phyloP scores from a whole-genome alignment of 139 green algal genomes.

The Tetradesmus lagerheimii region DNA sequence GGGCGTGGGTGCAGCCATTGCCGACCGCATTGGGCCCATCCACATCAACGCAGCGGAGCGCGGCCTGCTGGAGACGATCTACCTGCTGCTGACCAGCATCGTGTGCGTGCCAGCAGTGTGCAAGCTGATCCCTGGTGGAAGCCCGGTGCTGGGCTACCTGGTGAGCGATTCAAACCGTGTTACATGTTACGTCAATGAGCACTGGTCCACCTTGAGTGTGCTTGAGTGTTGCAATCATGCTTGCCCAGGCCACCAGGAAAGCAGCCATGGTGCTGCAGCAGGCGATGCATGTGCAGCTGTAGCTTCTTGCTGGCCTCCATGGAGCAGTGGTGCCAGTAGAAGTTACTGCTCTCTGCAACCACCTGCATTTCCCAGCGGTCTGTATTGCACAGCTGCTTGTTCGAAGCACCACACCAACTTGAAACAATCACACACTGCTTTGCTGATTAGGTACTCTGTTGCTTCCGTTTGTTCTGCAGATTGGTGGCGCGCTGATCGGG shows the following conservation, averaged over 20 bases:
- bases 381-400: background rate
- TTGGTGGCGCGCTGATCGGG: conserved; percentile 92
- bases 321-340: background rate
- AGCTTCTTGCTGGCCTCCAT: too few relatives aligned
- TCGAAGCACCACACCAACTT: background rate
- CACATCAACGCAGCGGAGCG: conserved; percentile 79
- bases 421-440: too few relatives aligned
- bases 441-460: background rate
- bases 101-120: conserved; percentile 91
- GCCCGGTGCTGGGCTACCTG: conserved; percentile 96
- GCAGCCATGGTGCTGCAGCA: background rate
- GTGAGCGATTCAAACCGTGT: conserved; percentile 53
- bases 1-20: background rate
- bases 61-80: conserved; percentile 89
- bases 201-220: background rate
- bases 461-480: conserved; percentile 46
- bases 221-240: background rate
- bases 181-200: background rate
- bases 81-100: conserved; percentile 88
- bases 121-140: conserved; percentile 89
- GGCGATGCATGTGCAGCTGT: background rate
- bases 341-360: too few relatives aligned
- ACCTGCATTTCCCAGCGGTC: too few relatives aligned
- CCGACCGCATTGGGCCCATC: conserved; percentile 59
- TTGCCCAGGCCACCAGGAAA: background rate